A percentile compares a stretch with the other conserved stretches of the same genome.
phyloP scores from a whole-genome alignment of 2,329 filamentous ascomycete genomes.

The Colletotrichum cordylinicola region DNA sequence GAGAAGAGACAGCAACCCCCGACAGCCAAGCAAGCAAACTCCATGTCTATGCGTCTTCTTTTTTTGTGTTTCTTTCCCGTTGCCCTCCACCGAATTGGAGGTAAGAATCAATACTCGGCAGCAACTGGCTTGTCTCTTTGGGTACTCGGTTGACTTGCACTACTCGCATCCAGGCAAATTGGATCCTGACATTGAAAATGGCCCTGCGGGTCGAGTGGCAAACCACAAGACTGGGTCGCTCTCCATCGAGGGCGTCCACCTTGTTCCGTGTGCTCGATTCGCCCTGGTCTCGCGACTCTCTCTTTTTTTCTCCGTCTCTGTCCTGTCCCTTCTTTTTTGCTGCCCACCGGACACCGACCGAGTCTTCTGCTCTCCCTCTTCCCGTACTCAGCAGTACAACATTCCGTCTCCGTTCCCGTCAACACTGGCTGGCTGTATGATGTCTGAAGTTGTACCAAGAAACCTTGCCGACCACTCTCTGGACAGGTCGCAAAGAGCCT shows the following conservation, averaged over 20 bases:
- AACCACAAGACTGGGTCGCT: conserved; percentile 1
- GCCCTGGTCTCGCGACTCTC: background rate
- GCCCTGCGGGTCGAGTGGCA: conserved; percentile 15
- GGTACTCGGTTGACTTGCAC: background rate
- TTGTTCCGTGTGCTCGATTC: background rate
- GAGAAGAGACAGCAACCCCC: background rate
- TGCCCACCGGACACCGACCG: background rate
- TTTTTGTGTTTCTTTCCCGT: background rate
- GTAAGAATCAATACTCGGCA: background rate
- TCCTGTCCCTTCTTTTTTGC: background rate
- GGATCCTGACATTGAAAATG: background rate
- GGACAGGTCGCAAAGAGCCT: background rate
- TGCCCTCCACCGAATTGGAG: background rate
- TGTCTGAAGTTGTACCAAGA: background rate
- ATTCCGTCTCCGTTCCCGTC: background rate
- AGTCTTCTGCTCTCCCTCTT: background rate
- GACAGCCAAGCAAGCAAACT: background rate
- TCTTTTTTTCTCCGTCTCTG: background rate
- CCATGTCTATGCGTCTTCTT: background rate
- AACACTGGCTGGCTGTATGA: background rate
- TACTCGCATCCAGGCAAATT: background rate
- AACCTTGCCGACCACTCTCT: background rate
- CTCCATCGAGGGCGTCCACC: background rate
- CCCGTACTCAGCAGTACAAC: background rate
- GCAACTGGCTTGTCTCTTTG: background rate